A percentile compares a stretch with the other conserved stretches of the same genome.
phyloP scores from a whole-genome alignment of 139 green algal species.

The Micromonas pusilla region DNA sequence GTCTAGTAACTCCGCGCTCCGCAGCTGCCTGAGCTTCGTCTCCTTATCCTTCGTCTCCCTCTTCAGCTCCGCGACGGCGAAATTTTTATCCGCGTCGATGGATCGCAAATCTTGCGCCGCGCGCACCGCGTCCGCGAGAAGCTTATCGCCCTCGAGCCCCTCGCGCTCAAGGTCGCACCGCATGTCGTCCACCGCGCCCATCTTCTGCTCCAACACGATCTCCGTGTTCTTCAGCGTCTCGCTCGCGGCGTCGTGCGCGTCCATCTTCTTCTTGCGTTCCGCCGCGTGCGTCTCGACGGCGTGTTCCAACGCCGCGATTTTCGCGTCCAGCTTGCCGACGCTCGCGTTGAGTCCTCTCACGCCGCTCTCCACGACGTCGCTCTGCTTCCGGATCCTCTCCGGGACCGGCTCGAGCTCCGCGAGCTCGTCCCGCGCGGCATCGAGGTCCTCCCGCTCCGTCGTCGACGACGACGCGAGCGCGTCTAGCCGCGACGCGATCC shows the following conservation, averaged over 20 bases:
- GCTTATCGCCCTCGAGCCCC: background rate
- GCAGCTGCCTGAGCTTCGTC: no score
- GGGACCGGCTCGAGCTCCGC: background rate
- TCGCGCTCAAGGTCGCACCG: conserved; percentile 51
- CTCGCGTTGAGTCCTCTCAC: background rate
- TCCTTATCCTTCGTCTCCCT: no score
- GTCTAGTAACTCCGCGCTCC: no score
- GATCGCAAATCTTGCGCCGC: conserved; percentile 35
- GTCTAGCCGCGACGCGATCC: no score
- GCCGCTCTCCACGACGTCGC: background rate
- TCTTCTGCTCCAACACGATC: conserved; percentile 15
- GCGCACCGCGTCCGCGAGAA: conserved; percentile 43
- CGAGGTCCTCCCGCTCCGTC: no score
- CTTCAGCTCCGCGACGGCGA: background rate
- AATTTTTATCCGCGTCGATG: conserved; percentile 4
- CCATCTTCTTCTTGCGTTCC: conserved; percentile 12
- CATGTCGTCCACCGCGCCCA: background rate
- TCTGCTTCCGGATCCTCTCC: background rate
- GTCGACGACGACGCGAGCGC: no score
- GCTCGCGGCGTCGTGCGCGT: background rate
- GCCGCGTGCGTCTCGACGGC: conserved; percentile 5
- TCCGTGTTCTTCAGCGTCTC: background rate
- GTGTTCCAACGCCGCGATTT: conserved; percentile 17
- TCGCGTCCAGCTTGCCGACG: background rate
- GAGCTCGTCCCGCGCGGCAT: no score